These are phyloP conservation scores for Primulina huaijiensis DNA, from an alignment of 257 asterid genomes.

Conservation along the genomic window DNA sequence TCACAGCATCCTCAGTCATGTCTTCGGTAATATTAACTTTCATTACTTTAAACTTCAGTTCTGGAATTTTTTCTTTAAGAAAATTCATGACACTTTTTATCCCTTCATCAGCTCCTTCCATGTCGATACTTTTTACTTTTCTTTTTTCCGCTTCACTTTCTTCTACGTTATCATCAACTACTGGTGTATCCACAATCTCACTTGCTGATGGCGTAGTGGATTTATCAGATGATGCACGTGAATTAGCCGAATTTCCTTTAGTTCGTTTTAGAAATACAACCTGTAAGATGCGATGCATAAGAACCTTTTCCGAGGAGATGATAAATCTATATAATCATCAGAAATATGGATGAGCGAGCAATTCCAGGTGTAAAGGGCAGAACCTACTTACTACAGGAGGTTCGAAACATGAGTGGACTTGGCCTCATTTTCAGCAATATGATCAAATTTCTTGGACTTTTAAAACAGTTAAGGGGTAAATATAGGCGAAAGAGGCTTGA, in stretches of 20 bases:
- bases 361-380: neutral
- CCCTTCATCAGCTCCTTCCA: constrained; percentile 89
- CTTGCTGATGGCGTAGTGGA: constrained; percentile 50
- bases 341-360: constrained; percentile 5
- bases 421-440: neutral
- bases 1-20: constrained; percentile 53
- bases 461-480: neutral
- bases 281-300: constrained; percentile 39
- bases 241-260: constrained; percentile 46
- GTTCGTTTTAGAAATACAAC: constrained; percentile 70
- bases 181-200: constrained; percentile 53
- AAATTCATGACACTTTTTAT: constrained; percentile 75
- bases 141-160: constrained; percentile 58
- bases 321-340: constrained; percentile 17
- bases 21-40: constrained; percentile 57
- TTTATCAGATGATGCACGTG: constrained; percentile 52
- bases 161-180: constrained; percentile 61
- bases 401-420: neutral
- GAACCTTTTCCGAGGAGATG: constrained; percentile 23
- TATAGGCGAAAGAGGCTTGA: neutral
- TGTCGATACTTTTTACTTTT: constrained; percentile 59
- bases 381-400: neutral
- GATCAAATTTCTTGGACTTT: neutral
- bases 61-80: constrained; percentile 89
- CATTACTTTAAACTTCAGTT: constrained; percentile 73